Base-by-base conservation (phyloP, 2,329 filamentous ascomycete species). In the Cordyceps pruinosa region DNA sequence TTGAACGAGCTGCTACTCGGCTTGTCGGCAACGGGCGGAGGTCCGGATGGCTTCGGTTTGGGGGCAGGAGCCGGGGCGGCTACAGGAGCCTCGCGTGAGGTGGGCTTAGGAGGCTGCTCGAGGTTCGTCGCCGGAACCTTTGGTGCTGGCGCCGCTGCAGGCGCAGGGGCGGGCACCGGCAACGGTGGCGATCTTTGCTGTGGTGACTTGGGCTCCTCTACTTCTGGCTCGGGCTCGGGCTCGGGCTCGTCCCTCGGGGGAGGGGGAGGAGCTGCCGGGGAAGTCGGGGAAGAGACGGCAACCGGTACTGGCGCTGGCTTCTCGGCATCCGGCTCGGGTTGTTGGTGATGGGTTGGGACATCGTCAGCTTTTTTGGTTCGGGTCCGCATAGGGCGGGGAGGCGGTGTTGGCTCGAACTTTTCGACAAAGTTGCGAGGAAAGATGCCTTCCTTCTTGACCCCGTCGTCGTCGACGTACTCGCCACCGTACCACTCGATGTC, bases 381-480 rank as follows among this genome's bases (percentile, higher is more conserved):
- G 17, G 83, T 78, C 66, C 94, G 85, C 61, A 83, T 81, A 58
- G 94, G 94, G 59, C 94, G 85, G 59, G 92, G 90, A 59, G 94
- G 94, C 61, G 93, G 88, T 57, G 86, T 88, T 37, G 94, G 94
- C 71, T 97, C 93, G 73, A 90, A 95, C 74, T 87, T 90, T 73
- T 99, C 94, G 68, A 99, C 94, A 70, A 99, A 99, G 75, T 97
- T 99, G 70, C 88, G 87, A 52, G 91, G 93, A 72, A 97, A 97
- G 66, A 97, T 88, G 64, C 93, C 93, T 68, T 92, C 86, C 69
- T 86, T 83, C 72, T 87, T 90, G 61, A 72, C 74, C 57, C 94
- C 94, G 53, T 79, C 73, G 59, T 85, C 83, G 72, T 95, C 89
- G 62, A 85, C 76, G 71, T 96, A 97, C 72, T 94, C 88, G 64